A percentile compares a stretch with the other conserved stretches of the same genome.
These are phyloP conservation scores for Hypoxylon cercidicola DNA, from an alignment of 495 filamentous ascomycete genomes.

Conservation along the genomic window DNA sequence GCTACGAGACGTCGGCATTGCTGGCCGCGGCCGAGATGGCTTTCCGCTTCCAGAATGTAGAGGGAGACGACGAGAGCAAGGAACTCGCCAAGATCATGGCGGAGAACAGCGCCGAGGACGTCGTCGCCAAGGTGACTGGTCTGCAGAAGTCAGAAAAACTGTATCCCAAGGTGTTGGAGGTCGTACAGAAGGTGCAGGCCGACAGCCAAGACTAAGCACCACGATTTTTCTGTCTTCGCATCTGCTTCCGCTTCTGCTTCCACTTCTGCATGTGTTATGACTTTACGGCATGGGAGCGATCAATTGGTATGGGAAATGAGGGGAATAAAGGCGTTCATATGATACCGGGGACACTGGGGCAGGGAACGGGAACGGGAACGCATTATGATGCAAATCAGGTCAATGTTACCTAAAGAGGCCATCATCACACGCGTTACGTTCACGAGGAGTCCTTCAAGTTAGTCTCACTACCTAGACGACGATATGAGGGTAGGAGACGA, in stretches of 20 bases:
- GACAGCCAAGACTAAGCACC: slow-evolving; percentile 52
- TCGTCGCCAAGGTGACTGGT: slow-evolving; percentile 77
- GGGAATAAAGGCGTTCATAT: slow-evolving; percentile 38
- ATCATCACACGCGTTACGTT: slow-evolving; percentile 32
- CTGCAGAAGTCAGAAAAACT: slow-evolving; percentile 77
- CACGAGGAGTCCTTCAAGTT: slow-evolving; percentile 3
- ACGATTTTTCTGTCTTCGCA: not conserved
- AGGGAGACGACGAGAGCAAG: slow-evolving; percentile 84
- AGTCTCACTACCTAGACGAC: slow-evolving; percentile 2
- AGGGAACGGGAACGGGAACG: slow-evolving; percentile 28
- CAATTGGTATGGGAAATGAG: slow-evolving; percentile 27
- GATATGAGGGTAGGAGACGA: not conserved
- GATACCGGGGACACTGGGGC: slow-evolving; percentile 34
- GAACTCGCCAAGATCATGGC: slow-evolving; percentile 86
- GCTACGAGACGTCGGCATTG: slow-evolving; percentile 73
- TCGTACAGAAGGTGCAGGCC: slow-evolving; percentile 82
- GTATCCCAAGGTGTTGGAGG: slow-evolving; percentile 73
- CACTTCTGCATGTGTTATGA: slow-evolving; percentile 22
- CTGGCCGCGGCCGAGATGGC: slow-evolving; percentile 85
- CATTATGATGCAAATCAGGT: slow-evolving; percentile 27
- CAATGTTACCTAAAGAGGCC: slow-evolving; percentile 4
- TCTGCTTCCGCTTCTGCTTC: slow-evolving; percentile 24
- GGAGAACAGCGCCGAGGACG: slow-evolving; percentile 71
- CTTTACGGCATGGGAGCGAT: slow-evolving; percentile 45
- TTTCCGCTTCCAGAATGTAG: slow-evolving; percentile 90